A percentile compares a stretch with the other conserved stretches of the same genome.
Evolutionary conservation across 2,329 filamentous ascomycete genomes (phyloP).

Genomic region (Elsinoe perseae): DNA sequence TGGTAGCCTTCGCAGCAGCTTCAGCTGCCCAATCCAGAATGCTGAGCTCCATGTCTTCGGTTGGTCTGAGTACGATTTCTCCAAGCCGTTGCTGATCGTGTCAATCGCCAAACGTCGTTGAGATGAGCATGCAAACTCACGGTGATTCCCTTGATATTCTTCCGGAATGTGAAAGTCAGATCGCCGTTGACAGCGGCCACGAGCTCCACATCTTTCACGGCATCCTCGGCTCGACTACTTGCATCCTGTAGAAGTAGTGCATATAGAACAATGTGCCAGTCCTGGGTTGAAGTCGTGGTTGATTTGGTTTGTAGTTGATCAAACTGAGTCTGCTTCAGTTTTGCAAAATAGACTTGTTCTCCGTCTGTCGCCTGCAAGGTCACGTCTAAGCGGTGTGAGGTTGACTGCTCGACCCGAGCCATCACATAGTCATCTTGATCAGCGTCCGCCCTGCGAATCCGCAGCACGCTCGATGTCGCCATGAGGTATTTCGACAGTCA

Average conservation of each 20-base stretch:
- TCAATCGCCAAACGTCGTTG: not conserved
- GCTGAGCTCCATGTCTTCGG: constrained; percentile 53
- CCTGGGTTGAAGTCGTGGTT: constrained; percentile 30
- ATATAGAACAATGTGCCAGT: constrained; percentile 59
- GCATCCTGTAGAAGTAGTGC: constrained; percentile 47
- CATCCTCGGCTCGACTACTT: constrained; percentile 33
- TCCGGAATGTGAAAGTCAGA: constrained; percentile 57
- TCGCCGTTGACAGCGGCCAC: constrained; percentile 49
- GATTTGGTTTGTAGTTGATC: constrained; percentile 39
- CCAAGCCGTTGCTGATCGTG: constrained; percentile 58
- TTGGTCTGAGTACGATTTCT: constrained; percentile 49
- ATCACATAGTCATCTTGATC: constrained; percentile 44
- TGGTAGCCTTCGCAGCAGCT: constrained; percentile 40
- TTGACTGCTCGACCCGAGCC: constrained; percentile 48
- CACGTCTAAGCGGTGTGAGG: constrained; percentile 52
- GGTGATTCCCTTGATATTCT: constrained; percentile 60
- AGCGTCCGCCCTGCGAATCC: constrained; percentile 47
- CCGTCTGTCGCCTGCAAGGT: constrained; percentile 63
- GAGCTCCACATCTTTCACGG: constrained; percentile 48
- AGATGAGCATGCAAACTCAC: constrained; percentile 33
- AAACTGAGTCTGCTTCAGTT: constrained; percentile 53
- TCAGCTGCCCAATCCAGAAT: constrained; percentile 62
- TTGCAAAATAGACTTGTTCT: constrained; percentile 50
- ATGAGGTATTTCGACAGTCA: constrained; percentile 16
- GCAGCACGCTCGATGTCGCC: constrained; percentile 41